phyloP scores from a whole-genome alignment of 345 rosid species.

The Anacardium occidentale region DNA sequence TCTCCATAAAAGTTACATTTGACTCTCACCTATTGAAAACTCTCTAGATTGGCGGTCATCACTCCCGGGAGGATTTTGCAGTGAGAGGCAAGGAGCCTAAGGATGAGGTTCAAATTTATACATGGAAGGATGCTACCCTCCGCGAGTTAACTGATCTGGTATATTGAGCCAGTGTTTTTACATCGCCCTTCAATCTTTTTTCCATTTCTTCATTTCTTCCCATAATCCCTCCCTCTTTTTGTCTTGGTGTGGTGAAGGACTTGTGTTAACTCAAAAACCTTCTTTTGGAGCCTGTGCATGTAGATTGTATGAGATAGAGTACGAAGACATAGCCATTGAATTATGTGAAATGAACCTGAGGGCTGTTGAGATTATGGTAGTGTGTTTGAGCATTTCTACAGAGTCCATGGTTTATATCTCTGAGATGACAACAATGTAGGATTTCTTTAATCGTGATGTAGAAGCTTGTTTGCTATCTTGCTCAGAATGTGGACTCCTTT shows the following conservation, averaged over 20 bases:
- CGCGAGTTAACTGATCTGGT: slow-evolving; percentile 91
- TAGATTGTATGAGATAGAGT: neutral
- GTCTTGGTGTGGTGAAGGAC: neutral
- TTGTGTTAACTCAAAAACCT: neutral
- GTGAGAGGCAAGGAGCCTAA: slow-evolving; percentile 95
- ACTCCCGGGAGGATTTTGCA: slow-evolving; percentile 81
- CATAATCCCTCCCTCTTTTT: neutral
- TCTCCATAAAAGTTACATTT: neutral
- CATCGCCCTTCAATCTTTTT: neutral
- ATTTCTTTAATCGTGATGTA: neutral
- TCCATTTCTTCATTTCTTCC: neutral
- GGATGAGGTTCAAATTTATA: slow-evolving; percentile 94
- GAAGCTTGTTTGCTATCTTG: neutral
- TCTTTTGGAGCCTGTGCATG: neutral
- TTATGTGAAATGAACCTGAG: neutral
- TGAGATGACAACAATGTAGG: no score
- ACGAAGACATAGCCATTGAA: neutral
- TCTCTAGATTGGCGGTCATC: slow-evolving; percentile 78
- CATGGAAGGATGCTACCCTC: slow-evolving; percentile 95
- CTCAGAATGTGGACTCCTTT: neutral
- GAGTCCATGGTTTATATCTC: neutral
- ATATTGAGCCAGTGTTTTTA: slow-evolving; percentile 11
- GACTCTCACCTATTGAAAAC: slow-evolving; percentile 8
- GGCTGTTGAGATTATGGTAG: neutral
- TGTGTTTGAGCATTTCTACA: neutral